phyloP scores from a whole-genome alignment of 192 early-diverging fungal species.

The Backusella parvicylindrica region DNA sequence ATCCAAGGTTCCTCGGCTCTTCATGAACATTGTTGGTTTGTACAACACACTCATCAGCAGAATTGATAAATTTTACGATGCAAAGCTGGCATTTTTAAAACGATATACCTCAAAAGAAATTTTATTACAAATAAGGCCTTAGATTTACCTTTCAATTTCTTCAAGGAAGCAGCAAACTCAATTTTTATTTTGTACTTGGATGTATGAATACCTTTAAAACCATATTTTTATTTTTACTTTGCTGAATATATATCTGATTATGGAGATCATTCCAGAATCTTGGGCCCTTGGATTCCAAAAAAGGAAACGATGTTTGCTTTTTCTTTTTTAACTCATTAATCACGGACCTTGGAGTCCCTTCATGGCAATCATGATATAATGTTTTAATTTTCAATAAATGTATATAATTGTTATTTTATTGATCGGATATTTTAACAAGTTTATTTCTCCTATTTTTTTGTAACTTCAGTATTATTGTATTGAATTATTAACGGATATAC shows the following conservation, averaged over 20 bases:
- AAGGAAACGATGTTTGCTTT: neutral
- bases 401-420: neutral
- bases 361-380: neutral
- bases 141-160: neutral
- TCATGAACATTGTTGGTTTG: neutral
- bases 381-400: neutral
- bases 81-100: neutral
- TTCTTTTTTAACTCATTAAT: neutral
- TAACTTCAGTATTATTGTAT: neutral
- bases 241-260: no score
- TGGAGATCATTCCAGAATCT: neutral
- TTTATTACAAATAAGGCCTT: neutral
- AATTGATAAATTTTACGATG: neutral
- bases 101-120: neutral
- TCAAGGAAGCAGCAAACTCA: neutral
- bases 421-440: neutral
- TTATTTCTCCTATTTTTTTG: neutral
- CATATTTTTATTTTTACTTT: neutral
- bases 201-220: neutral
- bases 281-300: neutral
- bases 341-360: neutral
- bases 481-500: neutral
- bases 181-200: neutral
- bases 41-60: neutral
- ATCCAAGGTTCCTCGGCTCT: neutral